Conservation (phyloP, 2,329 filamentous ascomycete genomes). For the Trichoderma aggressivum region DNA sequence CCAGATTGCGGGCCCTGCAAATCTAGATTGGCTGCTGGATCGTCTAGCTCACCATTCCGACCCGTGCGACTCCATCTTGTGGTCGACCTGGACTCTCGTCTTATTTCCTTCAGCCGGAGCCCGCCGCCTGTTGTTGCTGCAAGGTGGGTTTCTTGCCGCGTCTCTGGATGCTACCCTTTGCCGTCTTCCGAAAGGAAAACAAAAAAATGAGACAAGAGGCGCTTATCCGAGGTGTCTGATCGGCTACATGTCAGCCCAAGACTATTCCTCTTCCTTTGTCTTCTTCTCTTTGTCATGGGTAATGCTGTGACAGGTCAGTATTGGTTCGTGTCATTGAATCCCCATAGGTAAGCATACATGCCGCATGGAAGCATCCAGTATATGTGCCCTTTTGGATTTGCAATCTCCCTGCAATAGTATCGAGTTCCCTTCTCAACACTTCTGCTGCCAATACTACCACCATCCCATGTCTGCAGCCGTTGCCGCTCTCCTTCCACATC, state of each 20-base stretch:
- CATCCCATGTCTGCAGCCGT: not conserved
- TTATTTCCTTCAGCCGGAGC: not conserved
- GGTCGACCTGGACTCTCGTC: not conserved
- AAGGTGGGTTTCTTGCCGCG: not conserved
- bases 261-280: not conserved
- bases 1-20: slow-evolving; percentile 5
- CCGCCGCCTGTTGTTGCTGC: not conserved
- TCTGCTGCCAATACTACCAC: not conserved
- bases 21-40: slow-evolving; percentile 8
- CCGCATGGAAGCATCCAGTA: not conserved
- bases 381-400: not conserved
- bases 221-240: not conserved
- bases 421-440: not conserved
- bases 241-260: not conserved
- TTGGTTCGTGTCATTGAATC: not conserved
- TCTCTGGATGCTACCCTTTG: slow-evolving; percentile 2
- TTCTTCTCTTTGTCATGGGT: not conserved
- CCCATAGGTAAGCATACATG: not conserved
- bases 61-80: not conserved
- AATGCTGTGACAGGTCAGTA: not conserved
- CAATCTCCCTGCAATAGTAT: not conserved
- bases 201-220: not conserved
- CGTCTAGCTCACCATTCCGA: not conserved
- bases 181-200: not conserved
- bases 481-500: slow-evolving; percentile 4